These are phyloP conservation scores for Hyaloscypha hepaticicola DNA, from an alignment of 495 filamentous ascomycete genomes.

Conservation along the genomic window DNA sequence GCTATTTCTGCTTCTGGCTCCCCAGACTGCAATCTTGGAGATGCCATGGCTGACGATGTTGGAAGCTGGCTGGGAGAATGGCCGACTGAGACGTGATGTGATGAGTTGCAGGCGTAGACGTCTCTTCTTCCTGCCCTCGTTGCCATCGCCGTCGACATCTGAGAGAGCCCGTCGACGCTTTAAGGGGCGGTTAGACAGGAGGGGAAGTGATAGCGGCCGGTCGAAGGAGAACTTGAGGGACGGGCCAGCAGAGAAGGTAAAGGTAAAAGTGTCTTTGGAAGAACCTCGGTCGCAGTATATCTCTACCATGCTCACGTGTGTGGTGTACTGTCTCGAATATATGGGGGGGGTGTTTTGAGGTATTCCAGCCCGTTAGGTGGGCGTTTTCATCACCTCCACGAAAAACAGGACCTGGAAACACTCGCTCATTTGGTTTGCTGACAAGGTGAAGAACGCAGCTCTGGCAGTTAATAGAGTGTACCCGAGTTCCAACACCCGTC, in stretches of 20 bases:
- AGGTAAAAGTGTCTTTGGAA: conserved; percentile 24
- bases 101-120: conserved; percentile 60
- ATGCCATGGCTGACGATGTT: conserved; percentile 64
- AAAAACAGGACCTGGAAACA: conserved; percentile 29
- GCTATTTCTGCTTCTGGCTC: conserved; percentile 37
- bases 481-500: not conserved
- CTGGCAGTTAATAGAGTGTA: not conserved
- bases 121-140: conserved; percentile 56
- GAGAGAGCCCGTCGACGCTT: conserved; percentile 59
- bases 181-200: conserved; percentile 27
- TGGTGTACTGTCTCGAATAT: conserved; percentile 12
- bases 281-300: conserved; percentile 23
- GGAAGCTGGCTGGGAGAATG: conserved; percentile 65
- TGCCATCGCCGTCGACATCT: conserved; percentile 62
- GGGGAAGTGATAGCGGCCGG: conserved; percentile 11
- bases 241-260: conserved; percentile 23
- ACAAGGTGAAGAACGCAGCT: not conserved
- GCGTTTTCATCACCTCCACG: conserved; percentile 33
- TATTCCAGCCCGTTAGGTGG: conserved; percentile 23
- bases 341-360: not conserved
- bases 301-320: conserved; percentile 33
- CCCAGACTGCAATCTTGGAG: conserved; percentile 57
- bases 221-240: conserved; percentile 29
- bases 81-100: conserved; percentile 66
- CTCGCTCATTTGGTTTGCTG: conserved; percentile 27